Evolutionary conservation across 768 basidiomycete species (phyloP).

Genomic region (Hysterangium stoloniferum): DNA sequence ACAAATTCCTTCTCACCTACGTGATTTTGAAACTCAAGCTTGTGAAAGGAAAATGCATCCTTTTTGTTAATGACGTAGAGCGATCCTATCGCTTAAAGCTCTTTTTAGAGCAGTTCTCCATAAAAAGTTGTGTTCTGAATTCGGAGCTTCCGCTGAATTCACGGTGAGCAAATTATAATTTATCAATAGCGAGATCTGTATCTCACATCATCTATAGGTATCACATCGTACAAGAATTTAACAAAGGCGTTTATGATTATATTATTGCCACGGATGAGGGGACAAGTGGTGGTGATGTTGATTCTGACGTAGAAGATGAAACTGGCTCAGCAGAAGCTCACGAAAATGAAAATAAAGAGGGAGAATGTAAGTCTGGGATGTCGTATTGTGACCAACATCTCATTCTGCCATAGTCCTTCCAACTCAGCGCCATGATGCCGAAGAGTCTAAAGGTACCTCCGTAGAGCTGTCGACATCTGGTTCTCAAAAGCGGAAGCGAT

Average conservation of each 20-base stretch:
- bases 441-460: constrained; percentile 11
- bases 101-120: constrained; percentile 97
- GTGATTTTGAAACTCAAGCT: constrained; percentile 95
- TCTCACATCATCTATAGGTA: constrained; percentile 43
- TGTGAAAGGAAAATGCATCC: constrained; percentile 90
- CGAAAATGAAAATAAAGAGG: too few relatives aligned
- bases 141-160: constrained; percentile 94
- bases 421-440: constrained; percentile 51
- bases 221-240: constrained; percentile 97
- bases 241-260: constrained; percentile 96
- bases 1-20: constrained; percentile 95
- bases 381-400: neutral
- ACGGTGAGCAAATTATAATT: constrained; percentile 36
- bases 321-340: constrained; percentile 30
- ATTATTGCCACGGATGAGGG: constrained; percentile 97
- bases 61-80: constrained; percentile 96
- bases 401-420: constrained; percentile 36
- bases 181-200: neutral
- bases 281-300: constrained; percentile 43
- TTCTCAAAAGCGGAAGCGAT: constrained; percentile 53
- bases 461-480: neutral
- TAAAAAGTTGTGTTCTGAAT: constrained; percentile 93
- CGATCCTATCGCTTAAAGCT: constrained; percentile 92
- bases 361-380: constrained; percentile 25
- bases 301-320: constrained; percentile 39